These are phyloP conservation scores for Linanthus parryae DNA, from an alignment of 148 eudicot genomes.

Conservation along the genomic window DNA sequence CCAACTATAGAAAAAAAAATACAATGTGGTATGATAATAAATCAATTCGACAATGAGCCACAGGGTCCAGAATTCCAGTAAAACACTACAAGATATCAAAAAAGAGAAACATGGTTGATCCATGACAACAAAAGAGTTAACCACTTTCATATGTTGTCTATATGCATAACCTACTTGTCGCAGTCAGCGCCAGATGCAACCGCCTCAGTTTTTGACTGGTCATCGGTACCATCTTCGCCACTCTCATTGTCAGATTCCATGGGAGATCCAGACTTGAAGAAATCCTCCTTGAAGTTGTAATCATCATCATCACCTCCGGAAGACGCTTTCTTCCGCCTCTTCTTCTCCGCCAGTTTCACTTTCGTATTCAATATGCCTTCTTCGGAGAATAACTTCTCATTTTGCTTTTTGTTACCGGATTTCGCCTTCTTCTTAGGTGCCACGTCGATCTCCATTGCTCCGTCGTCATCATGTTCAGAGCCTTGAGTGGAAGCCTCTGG, in stretches of 20 bases:
- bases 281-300: conserved; percentile 87
- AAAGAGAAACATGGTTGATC: no score
- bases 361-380: conserved; percentile 82
- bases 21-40: no score
- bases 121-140: no score
- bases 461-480: conserved; percentile 37
- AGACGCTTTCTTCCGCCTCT: conserved; percentile 53
- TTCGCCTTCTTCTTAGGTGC: no score
- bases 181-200: conserved; percentile 48
- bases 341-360: conserved; percentile 64
- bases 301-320: conserved; percentile 45
- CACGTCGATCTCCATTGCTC: conserved; percentile 17
- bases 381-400: conserved; percentile 62
- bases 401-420: conserved; percentile 47
- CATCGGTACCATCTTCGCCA: conserved; percentile 12
- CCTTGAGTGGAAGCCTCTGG: conserved; percentile 17
- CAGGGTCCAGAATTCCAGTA: no score
- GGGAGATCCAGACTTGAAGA: conserved; percentile 32
- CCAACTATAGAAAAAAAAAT: no score
- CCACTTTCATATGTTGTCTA: no score
- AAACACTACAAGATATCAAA: no score
- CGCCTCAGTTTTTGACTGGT: conserved; percentile 40
- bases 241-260: conserved; percentile 47
- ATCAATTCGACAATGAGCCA: no score
- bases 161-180: no score